Evolutionary conservation across 2,329 filamentous ascomycete species (phyloP).

Genomic region (Aspergillus calidoustus): DNA sequence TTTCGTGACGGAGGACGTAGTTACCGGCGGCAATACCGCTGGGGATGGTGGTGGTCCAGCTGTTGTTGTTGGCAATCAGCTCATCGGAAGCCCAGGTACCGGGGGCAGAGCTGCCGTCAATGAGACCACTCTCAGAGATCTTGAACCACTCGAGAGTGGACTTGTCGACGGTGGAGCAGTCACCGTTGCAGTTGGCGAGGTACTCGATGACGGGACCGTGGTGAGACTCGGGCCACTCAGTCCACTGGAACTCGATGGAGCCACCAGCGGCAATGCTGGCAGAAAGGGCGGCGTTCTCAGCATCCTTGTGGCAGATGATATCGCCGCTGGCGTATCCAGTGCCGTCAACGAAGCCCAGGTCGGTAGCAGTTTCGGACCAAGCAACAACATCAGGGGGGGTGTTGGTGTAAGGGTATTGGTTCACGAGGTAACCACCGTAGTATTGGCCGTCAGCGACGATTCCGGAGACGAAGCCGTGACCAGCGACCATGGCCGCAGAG

Average conservation of each 20-base stretch:
- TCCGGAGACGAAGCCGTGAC: constrained; percentile 45
- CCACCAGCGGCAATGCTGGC: constrained; percentile 66
- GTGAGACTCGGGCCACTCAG: constrained; percentile 67
- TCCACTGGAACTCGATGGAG: constrained; percentile 65
- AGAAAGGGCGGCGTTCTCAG: constrained; percentile 55
- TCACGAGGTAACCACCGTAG: constrained; percentile 48
- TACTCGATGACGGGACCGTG: constrained; percentile 69
- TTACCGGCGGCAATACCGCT: constrained; percentile 53
- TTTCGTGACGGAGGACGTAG: constrained; percentile 61
- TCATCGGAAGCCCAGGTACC: constrained; percentile 62
- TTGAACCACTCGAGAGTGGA: constrained; percentile 64
- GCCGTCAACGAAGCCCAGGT: constrained; percentile 59
- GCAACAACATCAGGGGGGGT: constrained; percentile 53
- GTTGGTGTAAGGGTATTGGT: constrained; percentile 38
- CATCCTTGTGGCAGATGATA: constrained; percentile 67
- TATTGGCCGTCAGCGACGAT: constrained; percentile 41
- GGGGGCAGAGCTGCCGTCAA: constrained; percentile 47
- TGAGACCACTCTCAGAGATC: constrained; percentile 62
- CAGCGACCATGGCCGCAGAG: constrained; percentile 42
- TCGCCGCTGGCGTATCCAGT: constrained; percentile 53
- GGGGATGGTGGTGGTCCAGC: constrained; percentile 55
- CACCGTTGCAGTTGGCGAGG: constrained; percentile 63
- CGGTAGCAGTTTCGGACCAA: constrained; percentile 59
- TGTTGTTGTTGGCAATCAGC: constrained; percentile 58
- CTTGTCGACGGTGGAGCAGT: constrained; percentile 61